Percentiles rank a stretch among this genome's conserved stretches.
Evolutionary conservation across 2,329 filamentous ascomycete genomes (phyloP).

Genomic region (Hypoxylon sp.): DNA sequence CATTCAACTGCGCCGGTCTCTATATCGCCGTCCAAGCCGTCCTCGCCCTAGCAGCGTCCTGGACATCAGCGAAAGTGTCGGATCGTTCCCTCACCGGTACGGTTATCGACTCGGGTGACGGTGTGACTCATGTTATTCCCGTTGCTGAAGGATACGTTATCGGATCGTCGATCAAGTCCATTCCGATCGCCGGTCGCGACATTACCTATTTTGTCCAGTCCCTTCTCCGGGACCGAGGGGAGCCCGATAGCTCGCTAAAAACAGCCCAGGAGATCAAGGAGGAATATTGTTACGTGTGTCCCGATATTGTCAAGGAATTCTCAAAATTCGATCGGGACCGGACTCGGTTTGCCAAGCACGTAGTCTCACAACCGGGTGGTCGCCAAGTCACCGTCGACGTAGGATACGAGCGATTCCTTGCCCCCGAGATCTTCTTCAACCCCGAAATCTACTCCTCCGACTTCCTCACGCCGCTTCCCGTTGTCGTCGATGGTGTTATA

Average conservation of each 20-base stretch:
- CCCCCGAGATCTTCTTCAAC: conserved; percentile 99
- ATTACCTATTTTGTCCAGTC: conserved; percentile 99
- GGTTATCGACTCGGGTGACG: conserved; percentile 97
- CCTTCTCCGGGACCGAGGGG: conserved; percentile 92
- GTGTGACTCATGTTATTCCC: conserved; percentile 98
- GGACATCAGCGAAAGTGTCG: conserved; percentile 98
- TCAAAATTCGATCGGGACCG: conserved; percentile 92
- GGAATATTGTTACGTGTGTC: conserved; percentile 97
- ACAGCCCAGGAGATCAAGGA: conserved; percentile 99
- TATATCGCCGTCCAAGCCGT: conserved; percentile 99
- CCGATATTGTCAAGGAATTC: conserved; percentile 99
- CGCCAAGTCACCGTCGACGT: conserved; percentile 89
- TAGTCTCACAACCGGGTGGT: conserved; percentile 86
- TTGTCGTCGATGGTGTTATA: conserved; percentile 95
- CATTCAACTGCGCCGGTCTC: conserved; percentile 98
- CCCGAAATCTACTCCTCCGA: conserved; percentile 99
- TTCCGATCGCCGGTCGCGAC: conserved; percentile 96
- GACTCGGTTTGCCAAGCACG: conserved; percentile 90
- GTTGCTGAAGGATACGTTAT: conserved; percentile 99
- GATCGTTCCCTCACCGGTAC: conserved; percentile 96
- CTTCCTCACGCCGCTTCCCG: conserved; percentile 94
- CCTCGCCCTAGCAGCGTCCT: conserved; percentile 93
- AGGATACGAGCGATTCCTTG: conserved; percentile 97
- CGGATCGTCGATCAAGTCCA: conserved; percentile 98
- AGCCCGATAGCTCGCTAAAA: conserved; percentile 96